phyloP scores from a whole-genome alignment of 371 early-diverging fungal genomes.

The Dinochytrium kinnereticum region DNA sequence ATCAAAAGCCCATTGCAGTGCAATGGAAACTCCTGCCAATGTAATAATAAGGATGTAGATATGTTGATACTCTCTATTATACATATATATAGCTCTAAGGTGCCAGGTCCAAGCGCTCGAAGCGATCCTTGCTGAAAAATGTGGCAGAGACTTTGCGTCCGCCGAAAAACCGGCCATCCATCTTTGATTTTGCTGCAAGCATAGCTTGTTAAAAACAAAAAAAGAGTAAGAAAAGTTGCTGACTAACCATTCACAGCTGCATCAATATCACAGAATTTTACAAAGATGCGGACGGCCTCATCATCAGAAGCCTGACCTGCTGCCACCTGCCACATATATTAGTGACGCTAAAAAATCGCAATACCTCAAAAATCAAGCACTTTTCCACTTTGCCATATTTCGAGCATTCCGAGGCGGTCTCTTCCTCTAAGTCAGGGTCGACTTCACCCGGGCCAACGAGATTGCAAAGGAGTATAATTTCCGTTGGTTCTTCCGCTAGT shows the following conservation, averaged over 20 bases:
- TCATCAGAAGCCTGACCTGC: constrained; percentile 30
- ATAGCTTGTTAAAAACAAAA: neutral
- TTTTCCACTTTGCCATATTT: constrained; percentile 69
- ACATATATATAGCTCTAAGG: neutral
- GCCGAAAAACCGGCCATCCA: constrained; percentile 52
- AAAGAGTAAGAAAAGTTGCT: neutral
- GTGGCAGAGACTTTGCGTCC: constrained; percentile 41
- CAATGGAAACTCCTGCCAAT: constrained; percentile 15
- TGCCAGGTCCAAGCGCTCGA: neutral
- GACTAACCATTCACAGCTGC: constrained; percentile 42
- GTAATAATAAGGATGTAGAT: neutral
- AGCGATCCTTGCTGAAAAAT: constrained; percentile 29
- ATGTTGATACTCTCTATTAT: neutral
- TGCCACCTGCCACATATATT: neutral
- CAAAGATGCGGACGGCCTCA: constrained; percentile 53
- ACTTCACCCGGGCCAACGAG: constrained; percentile 79
- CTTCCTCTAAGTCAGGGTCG: constrained; percentile 73
- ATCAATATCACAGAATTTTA: constrained; percentile 35
- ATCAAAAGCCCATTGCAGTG: constrained; percentile 13
- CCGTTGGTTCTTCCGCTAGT: constrained; percentile 6
- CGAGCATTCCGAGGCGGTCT: constrained; percentile 79
- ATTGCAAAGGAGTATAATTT: constrained; percentile 38
- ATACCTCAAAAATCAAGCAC: constrained; percentile 42
- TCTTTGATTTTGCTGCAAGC: constrained; percentile 34
- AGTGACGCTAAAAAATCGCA: neutral